Evolutionary conservation across 1,284 basidiomycete species (phyloP).

Genomic region (Hymenochaete sp.): DNA sequence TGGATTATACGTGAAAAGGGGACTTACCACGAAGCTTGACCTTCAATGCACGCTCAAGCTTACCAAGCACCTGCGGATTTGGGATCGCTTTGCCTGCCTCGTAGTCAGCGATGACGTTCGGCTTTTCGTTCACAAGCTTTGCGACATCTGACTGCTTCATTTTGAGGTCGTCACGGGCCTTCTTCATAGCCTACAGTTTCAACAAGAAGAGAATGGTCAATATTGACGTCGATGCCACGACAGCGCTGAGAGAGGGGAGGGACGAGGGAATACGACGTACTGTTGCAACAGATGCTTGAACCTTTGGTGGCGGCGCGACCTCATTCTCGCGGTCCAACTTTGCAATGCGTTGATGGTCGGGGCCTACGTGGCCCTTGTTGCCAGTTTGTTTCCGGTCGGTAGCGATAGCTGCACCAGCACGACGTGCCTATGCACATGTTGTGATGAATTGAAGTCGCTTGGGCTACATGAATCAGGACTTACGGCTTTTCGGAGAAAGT

Average conservation of each 20-base stretch:
- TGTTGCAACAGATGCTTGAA: constrained; percentile 74
- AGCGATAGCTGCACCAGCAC: constrained; percentile 61
- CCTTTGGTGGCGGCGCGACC: constrained; percentile 87
- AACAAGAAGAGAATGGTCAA: background rate
- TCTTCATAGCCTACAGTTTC: constrained; percentile 64
- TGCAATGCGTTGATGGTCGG: constrained; percentile 89
- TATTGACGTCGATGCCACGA: background rate
- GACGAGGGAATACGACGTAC: constrained; percentile 41
- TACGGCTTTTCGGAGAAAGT: background rate
- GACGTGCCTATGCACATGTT: constrained; percentile 45
- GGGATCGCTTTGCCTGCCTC: constrained; percentile 87
- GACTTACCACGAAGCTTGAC: constrained; percentile 85
- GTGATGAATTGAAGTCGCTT: background rate
- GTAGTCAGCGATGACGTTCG: constrained; percentile 82
- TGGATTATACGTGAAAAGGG: constrained; percentile 5
- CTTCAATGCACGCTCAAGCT: constrained; percentile 84
- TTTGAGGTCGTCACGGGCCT: constrained; percentile 69
- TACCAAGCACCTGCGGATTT: constrained; percentile 82
- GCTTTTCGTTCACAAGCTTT: constrained; percentile 88
- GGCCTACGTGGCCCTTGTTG: constrained; percentile 74
- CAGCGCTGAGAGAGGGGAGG: background rate
- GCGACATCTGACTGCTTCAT: constrained; percentile 93
- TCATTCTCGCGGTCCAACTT: constrained; percentile 95
- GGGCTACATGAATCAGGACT: too few species aligned
- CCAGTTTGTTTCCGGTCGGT: constrained; percentile 69